A percentile compares a stretch with the other conserved stretches of the same genome.
phyloP scores from a whole-genome alignment of 2,329 filamentous ascomycete species.

The Penicillium sp. region DNA sequence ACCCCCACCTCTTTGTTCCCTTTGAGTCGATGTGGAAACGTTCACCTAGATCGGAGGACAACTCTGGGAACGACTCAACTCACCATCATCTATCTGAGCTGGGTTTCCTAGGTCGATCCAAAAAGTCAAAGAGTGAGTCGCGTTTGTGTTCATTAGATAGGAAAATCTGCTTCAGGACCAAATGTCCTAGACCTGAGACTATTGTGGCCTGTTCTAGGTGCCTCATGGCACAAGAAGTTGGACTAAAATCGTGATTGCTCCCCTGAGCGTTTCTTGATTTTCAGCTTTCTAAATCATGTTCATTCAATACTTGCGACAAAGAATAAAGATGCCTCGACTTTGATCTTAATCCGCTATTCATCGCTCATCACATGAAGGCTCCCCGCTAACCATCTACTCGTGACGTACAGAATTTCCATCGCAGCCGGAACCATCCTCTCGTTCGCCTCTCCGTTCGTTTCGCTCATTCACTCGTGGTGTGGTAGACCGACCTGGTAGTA shows the following conservation, averaged over 20 bases:
- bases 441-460: slow-evolving; percentile 33
- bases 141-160: not conserved
- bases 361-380: not conserved
- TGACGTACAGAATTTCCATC: slow-evolving; percentile 31
- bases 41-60: slow-evolving; percentile 41
- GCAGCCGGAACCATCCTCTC: slow-evolving; percentile 34
- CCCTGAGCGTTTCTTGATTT: not conserved
- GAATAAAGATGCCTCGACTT: not conserved
- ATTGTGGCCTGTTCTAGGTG: slow-evolving; percentile 10
- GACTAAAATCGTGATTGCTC: not conserved
- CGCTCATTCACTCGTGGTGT: slow-evolving; percentile 30
- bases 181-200: slow-evolving; percentile 23
- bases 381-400: slow-evolving; percentile 24
- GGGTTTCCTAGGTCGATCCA: slow-evolving; percentile 38
- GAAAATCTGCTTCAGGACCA: not conserved
- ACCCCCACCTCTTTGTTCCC: slow-evolving; percentile 17
- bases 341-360: not conserved
- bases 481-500: slow-evolving; percentile 32
- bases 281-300: not conserved
- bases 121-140: slow-evolving; percentile 30
- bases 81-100: slow-evolving; percentile 34
- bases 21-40: slow-evolving; percentile 43
- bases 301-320: not conserved
- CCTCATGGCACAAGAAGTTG: not conserved
- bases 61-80: slow-evolving; percentile 37